A percentile compares a stretch with the other conserved stretches of the same genome.
These are phyloP conservation scores for Neurospora tetrasperma DNA, from an alignment of 495 filamentous ascomycete genomes.

Conservation along the genomic window DNA sequence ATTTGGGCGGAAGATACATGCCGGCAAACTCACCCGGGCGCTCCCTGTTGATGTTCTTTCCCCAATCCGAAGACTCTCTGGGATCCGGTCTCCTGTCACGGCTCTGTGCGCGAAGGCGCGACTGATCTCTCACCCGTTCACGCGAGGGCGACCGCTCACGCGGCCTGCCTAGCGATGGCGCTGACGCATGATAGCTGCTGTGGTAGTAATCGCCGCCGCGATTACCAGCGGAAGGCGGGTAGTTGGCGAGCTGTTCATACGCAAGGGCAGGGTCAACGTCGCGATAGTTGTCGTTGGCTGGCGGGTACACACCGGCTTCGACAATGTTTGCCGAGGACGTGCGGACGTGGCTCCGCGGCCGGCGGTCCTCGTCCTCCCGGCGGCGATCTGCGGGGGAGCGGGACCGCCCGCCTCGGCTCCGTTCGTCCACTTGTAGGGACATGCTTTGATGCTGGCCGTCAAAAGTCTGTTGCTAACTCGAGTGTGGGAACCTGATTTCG, in stretches of 20 bases:
- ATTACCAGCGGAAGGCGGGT: conserved; percentile 21
- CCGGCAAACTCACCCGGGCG: conserved; percentile 1
- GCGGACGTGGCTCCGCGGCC: conserved; percentile 30
- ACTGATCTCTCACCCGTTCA: conserved; percentile 6
- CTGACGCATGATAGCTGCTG: conserved; percentile 10
- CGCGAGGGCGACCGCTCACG: conserved; percentile 1
- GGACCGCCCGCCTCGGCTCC: conserved; percentile 50
- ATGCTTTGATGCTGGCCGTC: neutral
- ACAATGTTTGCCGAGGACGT: conserved; percentile 23
- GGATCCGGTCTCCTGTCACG: conserved; percentile 4
- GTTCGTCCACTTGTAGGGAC: conserved; percentile 47
- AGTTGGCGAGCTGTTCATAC: conserved; percentile 25
- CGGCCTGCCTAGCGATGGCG: conserved; percentile 10
- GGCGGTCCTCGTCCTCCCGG: conserved; percentile 22
- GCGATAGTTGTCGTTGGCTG: conserved; percentile 24
- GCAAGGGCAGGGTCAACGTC: conserved; percentile 22
- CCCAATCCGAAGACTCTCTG: conserved; percentile 2
- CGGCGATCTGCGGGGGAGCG: conserved; percentile 44
- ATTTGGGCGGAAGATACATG: conserved; percentile 18
- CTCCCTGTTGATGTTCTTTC: conserved; percentile 8
- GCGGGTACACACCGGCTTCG: conserved; percentile 40
- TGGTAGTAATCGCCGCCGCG: conserved; percentile 17
- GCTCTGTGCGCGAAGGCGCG: neutral
- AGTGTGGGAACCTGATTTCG: neutral
- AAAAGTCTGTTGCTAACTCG: neutral